These are phyloP conservation scores for Lipomyces lipofer DNA, from an alignment of 805 yeast species.

Conservation along the genomic window DNA sequence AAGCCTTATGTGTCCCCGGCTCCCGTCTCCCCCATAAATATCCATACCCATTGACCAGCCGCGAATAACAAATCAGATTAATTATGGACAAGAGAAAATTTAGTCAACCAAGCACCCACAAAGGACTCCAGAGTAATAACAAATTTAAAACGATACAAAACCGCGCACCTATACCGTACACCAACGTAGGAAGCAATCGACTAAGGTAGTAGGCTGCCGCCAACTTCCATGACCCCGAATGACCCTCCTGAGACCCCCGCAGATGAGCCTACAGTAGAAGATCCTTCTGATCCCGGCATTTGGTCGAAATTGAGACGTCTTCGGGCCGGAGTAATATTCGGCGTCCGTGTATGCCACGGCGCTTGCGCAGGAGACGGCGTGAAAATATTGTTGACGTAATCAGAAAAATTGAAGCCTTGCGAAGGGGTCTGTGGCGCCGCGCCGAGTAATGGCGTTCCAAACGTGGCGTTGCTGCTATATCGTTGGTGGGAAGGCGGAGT, in stretches of 20 bases:
- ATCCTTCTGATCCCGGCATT: constrained; percentile 5
- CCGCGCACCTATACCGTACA: not conserved
- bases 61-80: too few species aligned
- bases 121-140: too few species aligned
- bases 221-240: constrained; percentile 17
- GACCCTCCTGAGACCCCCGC: not conserved
- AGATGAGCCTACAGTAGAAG: not conserved
- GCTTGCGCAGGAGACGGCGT: constrained; percentile 41
- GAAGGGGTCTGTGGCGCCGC: constrained; percentile 41
- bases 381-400: constrained; percentile 69
- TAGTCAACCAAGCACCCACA: too few species aligned
- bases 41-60: too few species aligned
- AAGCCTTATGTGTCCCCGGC: too few species aligned
- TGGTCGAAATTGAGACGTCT: constrained; percentile 35
- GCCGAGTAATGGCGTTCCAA: constrained; percentile 35
- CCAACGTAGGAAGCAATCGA: not conserved
- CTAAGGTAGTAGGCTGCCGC: constrained; percentile 15
- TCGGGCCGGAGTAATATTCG: constrained; percentile 25
- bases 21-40: too few species aligned
- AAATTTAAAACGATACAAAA: too few species aligned
- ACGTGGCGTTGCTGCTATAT: not conserved
- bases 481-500: constrained; percentile 38
- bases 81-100: too few species aligned
- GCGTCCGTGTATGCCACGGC: constrained; percentile 30
- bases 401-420: constrained; percentile 69